A percentile compares a stretch with the other conserved stretches of the same genome.
These are phyloP conservation scores for Cucurbita maxima DNA, from an alignment of 306 rosid species.

Conservation along the genomic window DNA sequence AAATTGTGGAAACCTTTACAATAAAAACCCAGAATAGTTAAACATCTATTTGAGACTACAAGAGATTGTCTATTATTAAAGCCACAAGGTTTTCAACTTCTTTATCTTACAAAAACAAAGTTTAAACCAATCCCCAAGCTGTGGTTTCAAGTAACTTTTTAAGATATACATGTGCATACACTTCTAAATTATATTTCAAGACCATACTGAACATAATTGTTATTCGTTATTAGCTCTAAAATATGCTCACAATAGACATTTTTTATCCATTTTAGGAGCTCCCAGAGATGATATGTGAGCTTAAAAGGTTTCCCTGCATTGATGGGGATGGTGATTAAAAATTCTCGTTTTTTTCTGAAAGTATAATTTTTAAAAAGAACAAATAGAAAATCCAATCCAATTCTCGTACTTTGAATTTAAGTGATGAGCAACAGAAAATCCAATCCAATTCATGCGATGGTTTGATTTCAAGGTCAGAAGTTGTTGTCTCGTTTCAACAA, in stretches of 20 bases:
- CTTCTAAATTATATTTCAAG: not conserved
- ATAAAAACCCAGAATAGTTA: not conserved
- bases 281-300: not conserved
- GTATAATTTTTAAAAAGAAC: not conserved
- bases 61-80: not conserved
- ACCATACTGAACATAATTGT: not conserved
- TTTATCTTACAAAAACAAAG: not conserved
- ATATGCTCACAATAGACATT: not conserved
- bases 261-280: not conserved
- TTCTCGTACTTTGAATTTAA: constrained; percentile 63
- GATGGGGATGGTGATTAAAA: not conserved
- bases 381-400: not conserved
- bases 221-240: not conserved
- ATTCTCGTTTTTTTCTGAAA: not conserved
- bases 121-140: not conserved
- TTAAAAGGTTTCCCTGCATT: not conserved
- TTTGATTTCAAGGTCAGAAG: constrained; percentile 87
- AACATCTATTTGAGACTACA: not conserved
- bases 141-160: not conserved
- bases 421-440: constrained; percentile 88
- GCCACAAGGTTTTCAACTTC: not conserved
- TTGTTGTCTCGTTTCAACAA: constrained; percentile 94
- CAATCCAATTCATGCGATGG: constrained; percentile 99
- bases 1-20: not conserved
- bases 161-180: not conserved